These are phyloP conservation scores for Blastobotrys niveus DNA, from an alignment of 1,139 yeast species.

Conservation along the genomic window DNA sequence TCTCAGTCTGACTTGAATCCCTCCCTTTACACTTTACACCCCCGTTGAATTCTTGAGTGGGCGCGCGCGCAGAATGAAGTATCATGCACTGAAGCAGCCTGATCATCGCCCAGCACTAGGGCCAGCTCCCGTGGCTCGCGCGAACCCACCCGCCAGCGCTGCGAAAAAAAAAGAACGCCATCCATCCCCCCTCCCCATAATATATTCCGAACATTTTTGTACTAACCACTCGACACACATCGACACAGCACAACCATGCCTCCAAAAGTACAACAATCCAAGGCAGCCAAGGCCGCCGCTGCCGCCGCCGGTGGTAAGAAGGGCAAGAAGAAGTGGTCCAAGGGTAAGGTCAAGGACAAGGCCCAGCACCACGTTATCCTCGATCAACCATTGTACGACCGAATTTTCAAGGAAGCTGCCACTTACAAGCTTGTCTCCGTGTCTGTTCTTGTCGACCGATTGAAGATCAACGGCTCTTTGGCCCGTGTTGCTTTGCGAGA, in stretches of 20 bases:
- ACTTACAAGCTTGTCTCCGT: conserved; percentile 98
- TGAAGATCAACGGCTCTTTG: conserved; percentile 98
- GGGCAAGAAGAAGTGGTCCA: conserved; percentile 99
- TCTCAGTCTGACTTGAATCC: too few species aligned
- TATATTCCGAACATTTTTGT: background rate
- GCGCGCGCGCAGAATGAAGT: too few species aligned
- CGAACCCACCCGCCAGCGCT: too few species aligned
- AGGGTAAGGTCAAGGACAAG: conserved; percentile 99
- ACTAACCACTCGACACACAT: conserved; percentile 4
- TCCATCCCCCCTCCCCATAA: too few species aligned
- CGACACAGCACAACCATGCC: conserved; percentile 72
- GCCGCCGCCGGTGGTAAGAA: conserved; percentile 99
- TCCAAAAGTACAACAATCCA: conserved; percentile 98
- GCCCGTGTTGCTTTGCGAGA: conserved; percentile 98
- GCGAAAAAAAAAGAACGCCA: too few species aligned
- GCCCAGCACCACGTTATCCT: conserved; percentile 97
- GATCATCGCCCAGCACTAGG: too few species aligned
- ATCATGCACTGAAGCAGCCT: too few species aligned
- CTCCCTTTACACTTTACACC: too few species aligned
- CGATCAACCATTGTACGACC: conserved; percentile 98
- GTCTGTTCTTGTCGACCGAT: conserved; percentile 97
- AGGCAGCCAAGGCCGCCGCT: conserved; percentile 99
- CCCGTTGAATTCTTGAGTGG: too few species aligned
- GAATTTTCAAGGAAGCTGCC: conserved; percentile 99
- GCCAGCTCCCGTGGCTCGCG: too few species aligned